Base-by-base conservation (phyloP, 2,329 filamentous ascomycete genomes). In the Hypoxylon rubiginosum region DNA sequence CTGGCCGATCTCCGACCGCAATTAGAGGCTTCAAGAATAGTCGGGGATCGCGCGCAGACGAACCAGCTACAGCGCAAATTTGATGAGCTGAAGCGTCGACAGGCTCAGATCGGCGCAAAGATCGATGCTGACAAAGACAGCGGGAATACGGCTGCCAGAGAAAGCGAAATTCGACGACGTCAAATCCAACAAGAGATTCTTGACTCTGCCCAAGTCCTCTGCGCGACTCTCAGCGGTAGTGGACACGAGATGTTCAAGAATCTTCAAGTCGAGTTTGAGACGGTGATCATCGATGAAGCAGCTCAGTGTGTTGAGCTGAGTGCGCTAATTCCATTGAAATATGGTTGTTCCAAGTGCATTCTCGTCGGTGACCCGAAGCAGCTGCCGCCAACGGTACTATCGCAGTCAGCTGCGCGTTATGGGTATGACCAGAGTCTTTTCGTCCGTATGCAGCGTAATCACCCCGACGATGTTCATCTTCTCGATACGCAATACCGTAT, bases 401-500 rank as follows among this genome's bases (percentile, higher is more conserved):
- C 96, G 2, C 93, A 96, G 77, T 94, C 94, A 72, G 96, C 96
- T 4, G 92, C 94, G 13, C 88, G 90, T 39, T 98, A 94, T 79
- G 94, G 96, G 70, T 99, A 98, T 80, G 95, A 98, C 76, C 96
- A 99, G 81, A 97, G 93, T 85, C 83, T 99, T 80, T 99, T 99
- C 82, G 96, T 98, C 58, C 92, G 96, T 34, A 99, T 99, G 95
- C 96, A 98, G 77, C 90, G 90, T 74, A 97, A 97, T 69, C 91
- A 95, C 73, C 92, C 93, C 0, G 84, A 92, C 32, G 91, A 97
- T 70, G 90, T 99, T 15, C 95, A 99, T 82, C 85, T 99, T 26
- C 88, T 99, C n/a, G 95, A 98, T 76, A 96, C 92, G 60, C 96
- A 99, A 77, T 99, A 99, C 78, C 96, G 96, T 80, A 99, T 99